These are phyloP conservation scores for Lachnellula hyalina DNA, from an alignment of 2,329 filamentous ascomycete genomes.

Conservation along the genomic window DNA sequence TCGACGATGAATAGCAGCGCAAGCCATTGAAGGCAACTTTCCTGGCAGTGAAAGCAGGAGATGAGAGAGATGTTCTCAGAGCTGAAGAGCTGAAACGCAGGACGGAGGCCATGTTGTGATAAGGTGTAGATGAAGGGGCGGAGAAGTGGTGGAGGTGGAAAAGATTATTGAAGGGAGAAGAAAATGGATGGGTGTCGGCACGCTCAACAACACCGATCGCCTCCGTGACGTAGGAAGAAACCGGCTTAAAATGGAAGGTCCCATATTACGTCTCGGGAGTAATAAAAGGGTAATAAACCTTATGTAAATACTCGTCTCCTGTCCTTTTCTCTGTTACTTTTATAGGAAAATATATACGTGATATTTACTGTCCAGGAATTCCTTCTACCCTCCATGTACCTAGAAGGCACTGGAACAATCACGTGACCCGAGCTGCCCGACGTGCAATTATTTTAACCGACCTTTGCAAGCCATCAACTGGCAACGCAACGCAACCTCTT, in stretches of 20 bases:
- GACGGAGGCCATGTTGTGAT: conserved; percentile 71
- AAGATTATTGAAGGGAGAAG: conserved; percentile 24
- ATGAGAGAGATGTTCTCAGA: conserved; percentile 69
- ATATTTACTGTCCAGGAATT: too few relatives aligned
- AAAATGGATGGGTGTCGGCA: neutral
- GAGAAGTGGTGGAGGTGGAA: conserved; percentile 18
- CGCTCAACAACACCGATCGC: neutral
- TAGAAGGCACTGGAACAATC: too few relatives aligned
- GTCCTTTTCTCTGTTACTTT: too few relatives aligned
- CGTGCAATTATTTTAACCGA: too few relatives aligned
- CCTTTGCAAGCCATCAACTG: neutral
- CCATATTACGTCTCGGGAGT: neutral
- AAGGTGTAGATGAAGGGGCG: conserved; percentile 28
- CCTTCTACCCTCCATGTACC: too few relatives aligned
- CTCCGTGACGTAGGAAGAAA: neutral
- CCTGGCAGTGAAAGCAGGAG: conserved; percentile 63
- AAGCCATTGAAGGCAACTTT: conserved; percentile 72
- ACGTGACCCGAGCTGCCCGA: too few relatives aligned
- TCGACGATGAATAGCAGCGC: conserved; percentile 88
- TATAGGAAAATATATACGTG: too few relatives aligned
- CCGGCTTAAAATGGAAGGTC: neutral
- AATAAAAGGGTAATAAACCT: too few relatives aligned
- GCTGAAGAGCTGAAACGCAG: conserved; percentile 76
- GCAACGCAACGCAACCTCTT: neutral
- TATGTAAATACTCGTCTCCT: too few relatives aligned